Evolutionary conservation across 2,329 filamentous ascomycete genomes (phyloP).

Genomic region (Ophiocordyceps camponoti-leonardi): DNA sequence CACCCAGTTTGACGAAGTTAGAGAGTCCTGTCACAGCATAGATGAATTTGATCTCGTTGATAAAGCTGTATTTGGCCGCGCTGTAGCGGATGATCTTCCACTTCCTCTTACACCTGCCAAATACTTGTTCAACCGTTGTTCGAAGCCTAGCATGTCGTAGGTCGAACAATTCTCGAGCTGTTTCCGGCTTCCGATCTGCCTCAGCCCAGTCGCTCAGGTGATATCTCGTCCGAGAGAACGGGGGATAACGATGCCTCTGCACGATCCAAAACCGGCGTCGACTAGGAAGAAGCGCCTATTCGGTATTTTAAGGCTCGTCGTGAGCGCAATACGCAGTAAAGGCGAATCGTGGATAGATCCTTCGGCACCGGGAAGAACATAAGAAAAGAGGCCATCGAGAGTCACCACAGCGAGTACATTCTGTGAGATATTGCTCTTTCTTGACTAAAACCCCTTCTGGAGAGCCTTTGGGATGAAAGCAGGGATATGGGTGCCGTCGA

Average conservation of each 20-base stretch:
- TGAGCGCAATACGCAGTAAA: not conserved
- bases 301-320: not conserved
- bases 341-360: not conserved
- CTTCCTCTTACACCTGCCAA: no score
- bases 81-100: no score
- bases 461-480: not conserved
- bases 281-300: not conserved
- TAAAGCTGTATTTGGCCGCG: no score
- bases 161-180: no score
- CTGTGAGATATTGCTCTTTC: no score
- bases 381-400: not conserved
- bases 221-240: not conserved
- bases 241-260: not conserved
- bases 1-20: no score
- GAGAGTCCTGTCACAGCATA: not conserved
- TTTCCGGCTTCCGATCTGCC: not conserved
- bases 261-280: not conserved
- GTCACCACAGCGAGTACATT: no score
- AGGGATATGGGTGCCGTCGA: not conserved
- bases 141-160: no score
- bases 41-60: not conserved
- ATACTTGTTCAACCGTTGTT: no score
- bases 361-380: not conserved
- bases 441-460: not conserved
- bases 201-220: not conserved